Percentiles rank a stretch among this genome's conserved stretches.
phyloP scores from a whole-genome alignment of 2,329 filamentous ascomycete species.

The Zymoseptoria ardabiliae region DNA sequence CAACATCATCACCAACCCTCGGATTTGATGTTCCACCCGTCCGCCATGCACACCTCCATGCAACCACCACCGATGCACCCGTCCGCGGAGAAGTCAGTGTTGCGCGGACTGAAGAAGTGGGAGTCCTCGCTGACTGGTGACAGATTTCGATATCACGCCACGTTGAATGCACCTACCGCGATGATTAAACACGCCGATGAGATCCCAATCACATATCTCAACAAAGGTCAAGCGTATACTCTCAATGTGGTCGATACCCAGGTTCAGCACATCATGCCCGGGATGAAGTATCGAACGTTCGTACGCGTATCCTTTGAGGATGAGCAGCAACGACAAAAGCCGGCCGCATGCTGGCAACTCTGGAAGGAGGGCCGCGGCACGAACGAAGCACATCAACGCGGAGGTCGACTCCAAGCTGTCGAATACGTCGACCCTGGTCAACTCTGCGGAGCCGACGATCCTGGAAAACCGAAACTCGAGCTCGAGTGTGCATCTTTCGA shows the following conservation, averaged over 20 bases:
- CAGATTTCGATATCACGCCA: conserved; percentile 81
- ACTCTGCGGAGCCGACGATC: conserved; percentile 45
- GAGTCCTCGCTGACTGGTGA: conserved; percentile 18
- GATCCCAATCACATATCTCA: conserved; percentile 94
- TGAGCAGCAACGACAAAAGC: conserved; percentile 80
- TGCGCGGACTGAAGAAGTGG: background rate
- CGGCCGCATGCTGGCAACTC: conserved; percentile 75
- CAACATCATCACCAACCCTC: conserved; percentile 55
- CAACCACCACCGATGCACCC: conserved; percentile 31
- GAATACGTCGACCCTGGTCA: conserved; percentile 73
- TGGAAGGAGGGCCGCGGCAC: conserved; percentile 97
- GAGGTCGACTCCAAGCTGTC: conserved; percentile 86
- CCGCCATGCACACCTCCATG: conserved; percentile 42
- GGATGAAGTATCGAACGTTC: conserved; percentile 77
- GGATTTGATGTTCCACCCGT: conserved; percentile 51
- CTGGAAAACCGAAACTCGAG: conserved; percentile 41
- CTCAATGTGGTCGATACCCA: conserved; percentile 74
- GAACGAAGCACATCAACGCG: conserved; percentile 88
- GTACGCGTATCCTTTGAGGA: conserved; percentile 97
- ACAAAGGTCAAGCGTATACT: conserved; percentile 93
- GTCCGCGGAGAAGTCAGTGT: conserved; percentile 41
- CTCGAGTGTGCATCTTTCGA: conserved; percentile 70
- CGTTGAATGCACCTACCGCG: conserved; percentile 85
- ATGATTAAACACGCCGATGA: conserved; percentile 89
- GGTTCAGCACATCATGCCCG: conserved; percentile 49